Evolutionary conservation across 2,329 filamentous ascomycete genomes (phyloP), one percentile per base, ranked within the genome.

Genomic region (Penicillium freii): DNA sequence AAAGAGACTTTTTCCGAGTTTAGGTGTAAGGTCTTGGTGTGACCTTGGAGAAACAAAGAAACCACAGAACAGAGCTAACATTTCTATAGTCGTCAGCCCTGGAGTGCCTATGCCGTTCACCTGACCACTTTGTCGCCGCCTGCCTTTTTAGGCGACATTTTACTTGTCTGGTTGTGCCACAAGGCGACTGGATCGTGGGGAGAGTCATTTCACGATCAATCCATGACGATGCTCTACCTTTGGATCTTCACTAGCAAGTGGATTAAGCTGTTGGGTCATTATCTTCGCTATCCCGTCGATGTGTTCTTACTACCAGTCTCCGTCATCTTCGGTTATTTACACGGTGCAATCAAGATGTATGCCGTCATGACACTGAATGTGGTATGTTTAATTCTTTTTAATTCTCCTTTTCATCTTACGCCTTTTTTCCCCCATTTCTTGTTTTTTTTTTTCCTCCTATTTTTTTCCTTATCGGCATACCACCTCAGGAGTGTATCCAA

Each of bases 21-120:
- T 46, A 55, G 36, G 27, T 19, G 8, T 23, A 13, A 27, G 36
- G 21, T 9, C 29, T 15, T 39, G 25, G 48, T 43, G 49, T 33
- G 23, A 51, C 49, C n/a, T 11, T 38, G 25, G 25, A 19, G 42
- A 40, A 53, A 45, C 31, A 53, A 53, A 25, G 49, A 51, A 51
- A 38, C 17, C n/a, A 42, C 43, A 42, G 43, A 40, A 31, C 8
- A 21, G 23, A 39, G 51, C 71, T 73, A 71, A 73, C 66, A 46
- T 56, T 59, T 61, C 47, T 59, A 49, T 67, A 96, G 92, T 68
- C 90, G 90, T 70, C 93, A 97, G 73, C 88, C 86, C 48, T 97
- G 92, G 92, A 96, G 89, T 76, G 90, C 91, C 13, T 97, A 97
- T 73, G 91, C 93, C 50, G 86, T 97, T 59, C 90, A 97, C 77